phyloP scores from a whole-genome alignment of 108 stramenopile genomes.

The Nitzschia inconspicua region DNA sequence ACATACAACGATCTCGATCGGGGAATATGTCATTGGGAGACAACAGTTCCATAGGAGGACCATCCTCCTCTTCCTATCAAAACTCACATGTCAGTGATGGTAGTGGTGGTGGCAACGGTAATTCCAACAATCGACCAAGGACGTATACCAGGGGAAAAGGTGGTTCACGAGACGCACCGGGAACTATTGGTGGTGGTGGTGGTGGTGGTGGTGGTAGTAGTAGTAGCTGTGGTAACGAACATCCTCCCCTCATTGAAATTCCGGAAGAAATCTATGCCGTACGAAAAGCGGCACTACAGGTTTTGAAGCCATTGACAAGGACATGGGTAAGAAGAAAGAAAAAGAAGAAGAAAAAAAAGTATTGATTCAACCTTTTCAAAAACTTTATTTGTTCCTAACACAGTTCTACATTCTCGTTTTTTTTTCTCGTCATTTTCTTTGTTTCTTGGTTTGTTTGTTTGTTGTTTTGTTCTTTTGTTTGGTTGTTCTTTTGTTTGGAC shows the following conservation, averaged over 20 bases:
- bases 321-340: conserved; percentile 84
- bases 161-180: not conserved
- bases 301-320: conserved; percentile 75
- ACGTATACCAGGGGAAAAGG: no score
- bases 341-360: conserved; percentile 63
- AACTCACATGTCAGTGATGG: conserved; percentile 1
- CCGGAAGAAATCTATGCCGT: conserved; percentile 78
- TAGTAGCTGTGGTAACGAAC: not conserved
- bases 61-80: conserved; percentile 13
- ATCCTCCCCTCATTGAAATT: conserved; percentile 61
- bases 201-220: not conserved
- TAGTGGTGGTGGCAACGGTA: not conserved
- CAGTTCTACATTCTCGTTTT: not conserved
- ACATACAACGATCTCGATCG: no score
- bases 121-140: not conserved
- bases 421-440: not conserved
- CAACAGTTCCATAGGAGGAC: conserved; percentile 8
- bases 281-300: conserved; percentile 72
- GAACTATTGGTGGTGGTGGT: conserved; percentile 5
- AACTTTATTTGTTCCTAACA: not conserved
- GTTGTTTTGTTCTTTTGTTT: not conserved
- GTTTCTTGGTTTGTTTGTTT: not conserved
- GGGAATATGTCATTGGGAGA: conserved; percentile 1
- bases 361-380: not conserved
- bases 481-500: not conserved